Evolutionary conservation across 108 stramenopile species (phyloP), one percentile per base, ranked within the genome.

Genomic region (Cyclotella cryptica): DNA sequence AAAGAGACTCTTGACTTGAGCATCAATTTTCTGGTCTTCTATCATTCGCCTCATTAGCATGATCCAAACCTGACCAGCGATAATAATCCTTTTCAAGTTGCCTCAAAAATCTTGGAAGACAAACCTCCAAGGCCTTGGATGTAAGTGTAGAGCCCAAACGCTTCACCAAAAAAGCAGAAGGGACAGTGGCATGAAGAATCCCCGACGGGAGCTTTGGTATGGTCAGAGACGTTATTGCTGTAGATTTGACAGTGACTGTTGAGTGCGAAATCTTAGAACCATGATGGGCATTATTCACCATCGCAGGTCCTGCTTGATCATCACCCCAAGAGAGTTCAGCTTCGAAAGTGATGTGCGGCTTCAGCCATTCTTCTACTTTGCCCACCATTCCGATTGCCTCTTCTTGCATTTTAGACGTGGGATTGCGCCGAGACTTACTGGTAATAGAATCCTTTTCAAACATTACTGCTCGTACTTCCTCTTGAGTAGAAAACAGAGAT

Each of bases 301-400:
- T 24, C 12, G 8, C 10, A 39, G 4, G 6, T 8, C 19, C 54
- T 11, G 19, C 28, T 17, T 44, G 45, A 26, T 65, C 47, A 40
- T 84, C 77, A 15, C 43, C 60, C 84, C 84, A 84, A 0, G 75
- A 66, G 17, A 84, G 62, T 53, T 80, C 80, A 0, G 84, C 84
- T 35, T 84, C 80, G 40, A 84, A 84, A 28, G 84, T 72, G 19
- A 84, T 80, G 65, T 84, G 84, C 17, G 84, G 84, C 27, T 43
- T 65, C 1, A 84, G 29, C 77, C 72, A 74, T 66, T 81, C 78
- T 44, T 84, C 84, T 5, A 84, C 79, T 39, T 71, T 78, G 12
- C 80, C 76, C 4, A 81, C 80, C 58, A 84, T 75, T 21, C 64
- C 75, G 22, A 84, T 66, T 1, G 84, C 84, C 35, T 84, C 84